Evolutionary conservation across 164 flowering plant genomes (phyloP).

Genomic region (Liriodendron chinense): DNA sequence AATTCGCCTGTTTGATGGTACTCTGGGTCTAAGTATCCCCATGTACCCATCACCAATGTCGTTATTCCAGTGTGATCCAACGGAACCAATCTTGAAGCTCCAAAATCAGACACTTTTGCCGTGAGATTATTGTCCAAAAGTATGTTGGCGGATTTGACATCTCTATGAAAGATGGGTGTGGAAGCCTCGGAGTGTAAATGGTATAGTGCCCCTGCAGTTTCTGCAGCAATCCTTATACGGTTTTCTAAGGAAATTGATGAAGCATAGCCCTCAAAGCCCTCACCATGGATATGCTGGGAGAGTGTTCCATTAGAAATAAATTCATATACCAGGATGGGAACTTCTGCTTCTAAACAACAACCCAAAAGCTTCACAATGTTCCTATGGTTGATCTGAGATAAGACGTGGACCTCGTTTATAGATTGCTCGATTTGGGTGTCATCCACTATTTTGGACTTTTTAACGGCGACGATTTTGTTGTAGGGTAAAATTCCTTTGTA

Average conservation of each 20-base stretch:
- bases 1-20: slow-evolving; percentile 26
- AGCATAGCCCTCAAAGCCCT: not conserved
- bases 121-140: not conserved
- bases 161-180: too few species aligned
- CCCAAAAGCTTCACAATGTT: slow-evolving; percentile 10
- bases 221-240: not conserved
- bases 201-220: slow-evolving; percentile 3
- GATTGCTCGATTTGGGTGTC: slow-evolving; percentile 3
- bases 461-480: slow-evolving; percentile 17
- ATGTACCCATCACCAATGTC: slow-evolving; percentile 30
- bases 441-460: slow-evolving; percentile 13
- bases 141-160: not conserved
- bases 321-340: slow-evolving; percentile 6
- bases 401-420: slow-evolving; percentile 4
- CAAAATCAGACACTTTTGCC: slow-evolving; percentile 2
- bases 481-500: slow-evolving; percentile 19
- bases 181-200: not conserved
- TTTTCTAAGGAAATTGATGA: not conserved
- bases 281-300: slow-evolving; percentile 2
- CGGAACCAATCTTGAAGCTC: slow-evolving; percentile 2
- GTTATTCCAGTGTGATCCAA: not conserved
- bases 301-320: slow-evolving; percentile 4
- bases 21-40: slow-evolving; percentile 35
- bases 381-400: slow-evolving; percentile 6
- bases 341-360: slow-evolving; percentile 1